A percentile compares a stretch with the other conserved stretches of the same genome.
phyloP scores from a whole-genome alignment of 257 asterid species.

The Lithospermum erythrorhizon region DNA sequence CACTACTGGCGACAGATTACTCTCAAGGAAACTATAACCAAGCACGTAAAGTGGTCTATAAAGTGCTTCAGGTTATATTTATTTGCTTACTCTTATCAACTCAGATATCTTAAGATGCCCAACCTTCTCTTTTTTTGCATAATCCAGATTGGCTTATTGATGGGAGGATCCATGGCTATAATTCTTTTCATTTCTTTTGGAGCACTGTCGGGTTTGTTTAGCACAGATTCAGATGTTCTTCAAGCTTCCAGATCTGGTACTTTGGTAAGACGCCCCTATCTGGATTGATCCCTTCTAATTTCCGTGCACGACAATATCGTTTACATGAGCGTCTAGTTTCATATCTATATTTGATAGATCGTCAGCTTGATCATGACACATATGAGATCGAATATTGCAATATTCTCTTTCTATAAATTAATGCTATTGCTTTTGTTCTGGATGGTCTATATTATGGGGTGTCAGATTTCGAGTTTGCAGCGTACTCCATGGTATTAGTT shows the following conservation, averaged over 20 bases:
- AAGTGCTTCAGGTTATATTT: constrained; percentile 60
- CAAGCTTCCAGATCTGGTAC: constrained; percentile 69
- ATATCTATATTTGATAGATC: background rate
- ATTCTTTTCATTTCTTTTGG: constrained; percentile 56
- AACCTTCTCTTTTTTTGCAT: background rate
- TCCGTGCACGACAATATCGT: background rate
- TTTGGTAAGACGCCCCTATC: constrained; percentile 45
- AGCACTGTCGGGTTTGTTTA: constrained; percentile 61
- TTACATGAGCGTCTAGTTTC: background rate
- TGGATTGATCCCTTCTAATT: background rate
- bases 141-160: constrained; percentile 49
- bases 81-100: background rate
- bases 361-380: background rate
- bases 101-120: background rate
- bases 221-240: constrained; percentile 63
- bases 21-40: constrained; percentile 69
- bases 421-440: constrained; percentile 89
- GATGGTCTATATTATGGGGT: constrained; percentile 97
- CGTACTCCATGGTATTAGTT: constrained; percentile 73
- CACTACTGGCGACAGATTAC: constrained; percentile 77
- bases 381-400: background rate
- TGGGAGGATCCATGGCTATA: constrained; percentile 59
- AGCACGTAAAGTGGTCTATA: constrained; percentile 67
- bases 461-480: constrained; percentile 88
- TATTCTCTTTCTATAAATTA: too few species aligned